A percentile compares a stretch with the other conserved stretches of the same genome.
Conservation (phyloP, 108 stramenopile species). For the Cyclotella kingstonii region DNA sequence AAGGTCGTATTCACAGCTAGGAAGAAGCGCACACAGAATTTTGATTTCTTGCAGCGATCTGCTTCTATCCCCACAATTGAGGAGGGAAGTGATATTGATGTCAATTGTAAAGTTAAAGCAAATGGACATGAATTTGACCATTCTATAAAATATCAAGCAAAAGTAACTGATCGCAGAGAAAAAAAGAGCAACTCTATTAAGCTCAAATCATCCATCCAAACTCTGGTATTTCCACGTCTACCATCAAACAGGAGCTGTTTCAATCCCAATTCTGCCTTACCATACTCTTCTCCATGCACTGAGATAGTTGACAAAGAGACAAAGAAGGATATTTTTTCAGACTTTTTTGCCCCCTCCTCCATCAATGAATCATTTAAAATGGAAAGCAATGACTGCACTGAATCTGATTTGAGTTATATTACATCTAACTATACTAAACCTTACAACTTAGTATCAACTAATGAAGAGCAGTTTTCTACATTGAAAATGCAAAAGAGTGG, state of each 20-base stretch:
- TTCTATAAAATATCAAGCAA: background rate
- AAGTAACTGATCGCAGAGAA: background rate
- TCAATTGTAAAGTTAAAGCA: no score
- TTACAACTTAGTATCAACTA: background rate
- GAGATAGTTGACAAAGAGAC: background rate
- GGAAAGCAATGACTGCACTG: no score
- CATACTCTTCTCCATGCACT: background rate
- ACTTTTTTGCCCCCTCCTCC: background rate
- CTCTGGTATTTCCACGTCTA: slow-evolving; percentile 22
- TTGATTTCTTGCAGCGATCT: no score
- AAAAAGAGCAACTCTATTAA: background rate
- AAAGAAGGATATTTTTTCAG: background rate
- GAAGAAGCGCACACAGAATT: no score
- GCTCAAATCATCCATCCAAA: background rate
- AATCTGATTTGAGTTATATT: no score
- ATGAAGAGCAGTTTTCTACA: background rate
- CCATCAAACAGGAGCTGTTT: slow-evolving; percentile 8
- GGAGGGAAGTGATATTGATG: no score
- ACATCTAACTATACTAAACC: no score
- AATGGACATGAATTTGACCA: background rate
- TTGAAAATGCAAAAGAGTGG: background rate
- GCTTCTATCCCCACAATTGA: no score
- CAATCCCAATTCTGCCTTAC: slow-evolving; percentile 3
- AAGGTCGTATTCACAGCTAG: no score
- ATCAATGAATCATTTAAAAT: no score